phyloP scores from a whole-genome alignment of 768 basidiomycete genomes.

The Podaxis sp. region DNA sequence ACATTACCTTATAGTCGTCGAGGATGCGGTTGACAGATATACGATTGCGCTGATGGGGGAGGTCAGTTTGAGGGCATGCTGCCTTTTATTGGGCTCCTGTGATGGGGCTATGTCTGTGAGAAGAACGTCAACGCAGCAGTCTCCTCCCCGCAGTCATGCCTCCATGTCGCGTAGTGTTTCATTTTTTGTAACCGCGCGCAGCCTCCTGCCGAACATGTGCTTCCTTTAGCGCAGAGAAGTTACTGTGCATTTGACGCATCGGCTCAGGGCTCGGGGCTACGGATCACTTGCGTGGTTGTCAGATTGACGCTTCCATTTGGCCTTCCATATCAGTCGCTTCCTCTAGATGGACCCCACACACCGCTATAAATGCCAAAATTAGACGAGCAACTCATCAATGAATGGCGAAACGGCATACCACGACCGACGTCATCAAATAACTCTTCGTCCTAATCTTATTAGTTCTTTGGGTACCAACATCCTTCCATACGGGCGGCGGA shows the following conservation, averaged over 20 bases:
- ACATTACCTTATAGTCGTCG: slow-evolving; percentile 3
- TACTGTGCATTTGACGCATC: background rate
- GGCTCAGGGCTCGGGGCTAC: background rate
- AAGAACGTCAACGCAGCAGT: background rate
- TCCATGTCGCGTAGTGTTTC: background rate
- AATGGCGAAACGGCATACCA: slow-evolving; percentile 15
- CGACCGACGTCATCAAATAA: slow-evolving; percentile 53
- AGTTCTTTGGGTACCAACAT: slow-evolving; percentile 37
- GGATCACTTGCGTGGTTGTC: background rate
- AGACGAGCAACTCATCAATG: background rate
- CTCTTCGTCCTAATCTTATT: slow-evolving; percentile 46
- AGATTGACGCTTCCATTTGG: background rate
- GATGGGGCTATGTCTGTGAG: slow-evolving; percentile 6
- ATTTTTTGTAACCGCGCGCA: background rate
- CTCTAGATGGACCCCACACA: slow-evolving; percentile 27
- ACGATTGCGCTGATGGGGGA: slow-evolving; percentile 12
- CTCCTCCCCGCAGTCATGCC: background rate
- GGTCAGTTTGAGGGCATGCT: background rate
- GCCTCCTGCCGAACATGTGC: background rate
- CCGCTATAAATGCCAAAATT: slow-evolving; percentile 21
- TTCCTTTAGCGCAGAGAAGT: background rate
- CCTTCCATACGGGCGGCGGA: slow-evolving; percentile 46
- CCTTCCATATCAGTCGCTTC: slow-evolving; percentile 16
- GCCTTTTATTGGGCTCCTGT: slow-evolving; percentile 1
- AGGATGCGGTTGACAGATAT: background rate